Percentiles rank a stretch among this genome's conserved stretches.
Conservation (phyloP, 2,329 filamentous ascomycete genomes). For the Camillea tinctor region DNA sequence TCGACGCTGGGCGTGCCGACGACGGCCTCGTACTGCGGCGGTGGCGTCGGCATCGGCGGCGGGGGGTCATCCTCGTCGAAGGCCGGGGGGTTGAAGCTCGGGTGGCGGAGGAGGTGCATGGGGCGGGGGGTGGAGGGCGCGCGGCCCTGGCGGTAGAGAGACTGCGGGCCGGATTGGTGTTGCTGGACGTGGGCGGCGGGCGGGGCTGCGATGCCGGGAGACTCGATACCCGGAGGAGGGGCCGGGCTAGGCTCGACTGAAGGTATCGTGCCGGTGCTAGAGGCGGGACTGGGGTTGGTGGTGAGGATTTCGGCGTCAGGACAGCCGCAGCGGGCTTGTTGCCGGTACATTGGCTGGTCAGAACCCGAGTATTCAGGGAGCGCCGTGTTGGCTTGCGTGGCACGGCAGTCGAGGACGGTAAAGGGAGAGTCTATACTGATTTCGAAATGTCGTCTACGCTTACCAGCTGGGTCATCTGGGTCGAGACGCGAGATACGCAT, state of each 20-base stretch:
- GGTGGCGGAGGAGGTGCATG: constrained; percentile 79
- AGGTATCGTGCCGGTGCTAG: constrained; percentile 52
- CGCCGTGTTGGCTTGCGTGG: constrained; percentile 85
- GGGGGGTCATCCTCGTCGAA: constrained; percentile 81
- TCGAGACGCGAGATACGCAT: constrained; percentile 88
- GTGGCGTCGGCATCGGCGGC: constrained; percentile 68
- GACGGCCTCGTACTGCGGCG: constrained; percentile 79
- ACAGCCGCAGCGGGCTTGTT: constrained; percentile 53
- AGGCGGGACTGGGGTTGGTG: constrained; percentile 67
- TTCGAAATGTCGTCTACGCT: constrained; percentile 84
- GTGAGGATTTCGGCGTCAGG: constrained; percentile 45
- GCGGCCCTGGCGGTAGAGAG: constrained; percentile 24
- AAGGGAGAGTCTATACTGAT: constrained; percentile 96
- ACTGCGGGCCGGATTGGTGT: constrained; percentile 23
- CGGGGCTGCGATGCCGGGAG: constrained; percentile 43
- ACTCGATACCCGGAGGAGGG: constrained; percentile 17
- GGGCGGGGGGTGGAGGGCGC: constrained; percentile 54
- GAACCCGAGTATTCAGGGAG: constrained; percentile 71
- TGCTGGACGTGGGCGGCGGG: constrained; percentile 56
- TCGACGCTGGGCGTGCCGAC: constrained; percentile 68
- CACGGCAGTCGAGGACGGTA: constrained; percentile 87
- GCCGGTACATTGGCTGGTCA: constrained; percentile 51
- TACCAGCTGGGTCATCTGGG: constrained; percentile 66
- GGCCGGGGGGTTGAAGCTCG: constrained; percentile 83
- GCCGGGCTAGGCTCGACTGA: constrained; percentile 34